Evolutionary conservation across 805 yeast species (phyloP).

Genomic region (Metschnikowia drakensbergensis): DNA sequence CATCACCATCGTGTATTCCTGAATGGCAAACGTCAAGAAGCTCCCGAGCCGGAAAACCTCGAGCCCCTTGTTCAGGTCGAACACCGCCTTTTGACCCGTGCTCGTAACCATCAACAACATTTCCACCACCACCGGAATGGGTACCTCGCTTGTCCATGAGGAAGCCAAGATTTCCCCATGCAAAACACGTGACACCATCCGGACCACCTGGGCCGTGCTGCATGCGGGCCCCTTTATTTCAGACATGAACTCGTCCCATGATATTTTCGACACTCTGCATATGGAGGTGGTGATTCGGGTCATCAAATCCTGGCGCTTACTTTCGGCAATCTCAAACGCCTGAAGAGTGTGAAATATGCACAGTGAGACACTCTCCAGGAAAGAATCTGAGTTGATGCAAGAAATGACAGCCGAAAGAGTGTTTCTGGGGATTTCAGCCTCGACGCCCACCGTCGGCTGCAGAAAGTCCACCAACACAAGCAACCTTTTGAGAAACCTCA

Average conservation of each 20-base stretch:
- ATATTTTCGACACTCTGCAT: not conserved
- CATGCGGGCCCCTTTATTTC: not conserved
- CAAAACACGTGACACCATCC: not conserved
- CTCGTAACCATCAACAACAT: not conserved
- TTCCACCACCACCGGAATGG: not conserved
- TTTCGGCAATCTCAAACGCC: not conserved
- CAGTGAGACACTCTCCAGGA: not conserved
- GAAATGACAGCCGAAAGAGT: not conserved
- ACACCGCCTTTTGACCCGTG: constrained; percentile 4
- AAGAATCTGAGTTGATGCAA: not conserved
- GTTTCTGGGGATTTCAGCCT: not conserved
- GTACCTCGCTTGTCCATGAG: not conserved
- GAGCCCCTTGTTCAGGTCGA: constrained; percentile 1
- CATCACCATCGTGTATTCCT: constrained; percentile 1
- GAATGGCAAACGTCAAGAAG: not conserved
- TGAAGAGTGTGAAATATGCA: not conserved
- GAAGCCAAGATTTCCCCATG: not conserved
- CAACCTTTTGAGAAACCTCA: not conserved
- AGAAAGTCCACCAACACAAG: not conserved
- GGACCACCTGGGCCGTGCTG: not conserved
- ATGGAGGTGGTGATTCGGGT: not conserved
- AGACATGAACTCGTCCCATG: not conserved
- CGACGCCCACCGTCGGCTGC: not conserved
- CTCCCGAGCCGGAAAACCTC: not conserved
- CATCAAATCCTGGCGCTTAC: not conserved